These are phyloP conservation scores for Suillus lakei DNA, from an alignment of 768 basidiomycete genomes.

Conservation along the genomic window DNA sequence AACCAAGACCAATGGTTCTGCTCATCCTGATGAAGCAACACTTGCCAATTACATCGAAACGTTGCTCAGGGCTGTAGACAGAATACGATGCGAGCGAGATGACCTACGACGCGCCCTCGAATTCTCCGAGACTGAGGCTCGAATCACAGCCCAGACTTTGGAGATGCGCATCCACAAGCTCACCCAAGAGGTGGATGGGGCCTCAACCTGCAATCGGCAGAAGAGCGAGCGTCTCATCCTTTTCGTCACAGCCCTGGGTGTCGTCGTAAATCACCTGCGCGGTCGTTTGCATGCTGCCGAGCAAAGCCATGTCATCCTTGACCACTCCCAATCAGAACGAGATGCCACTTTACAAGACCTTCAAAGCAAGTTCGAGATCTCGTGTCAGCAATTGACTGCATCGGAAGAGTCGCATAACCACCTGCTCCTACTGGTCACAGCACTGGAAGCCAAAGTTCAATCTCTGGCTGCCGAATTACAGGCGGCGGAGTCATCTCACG, in stretches of 20 bases:
- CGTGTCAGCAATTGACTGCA: constrained; percentile 41
- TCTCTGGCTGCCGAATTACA: constrained; percentile 38
- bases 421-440: constrained; percentile 37
- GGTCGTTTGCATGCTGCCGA: constrained; percentile 21
- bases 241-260: constrained; percentile 38
- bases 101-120: constrained; percentile 63
- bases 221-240: constrained; percentile 37
- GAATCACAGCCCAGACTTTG: constrained; percentile 63
- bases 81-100: constrained; percentile 71
- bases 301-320: constrained; percentile 9
- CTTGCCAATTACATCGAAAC: constrained; percentile 52
- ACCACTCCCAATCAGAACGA: constrained; percentile 18
- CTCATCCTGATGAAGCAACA: constrained; percentile 24
- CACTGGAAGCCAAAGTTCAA: constrained; percentile 38
- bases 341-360: constrained; percentile 25
- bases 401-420: constrained; percentile 26
- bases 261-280: constrained; percentile 47
- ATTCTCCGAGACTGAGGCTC: constrained; percentile 71
- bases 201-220: constrained; percentile 13
- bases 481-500: constrained; percentile 37
- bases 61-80: constrained; percentile 65
- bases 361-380: constrained; percentile 38
- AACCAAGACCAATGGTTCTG: background rate
- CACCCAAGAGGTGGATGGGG: constrained; percentile 21
- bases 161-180: constrained; percentile 51